Evolutionary conservation across 169 alveolate genomes (phyloP).

Genomic region (Plasmodium knowlesi): DNA sequence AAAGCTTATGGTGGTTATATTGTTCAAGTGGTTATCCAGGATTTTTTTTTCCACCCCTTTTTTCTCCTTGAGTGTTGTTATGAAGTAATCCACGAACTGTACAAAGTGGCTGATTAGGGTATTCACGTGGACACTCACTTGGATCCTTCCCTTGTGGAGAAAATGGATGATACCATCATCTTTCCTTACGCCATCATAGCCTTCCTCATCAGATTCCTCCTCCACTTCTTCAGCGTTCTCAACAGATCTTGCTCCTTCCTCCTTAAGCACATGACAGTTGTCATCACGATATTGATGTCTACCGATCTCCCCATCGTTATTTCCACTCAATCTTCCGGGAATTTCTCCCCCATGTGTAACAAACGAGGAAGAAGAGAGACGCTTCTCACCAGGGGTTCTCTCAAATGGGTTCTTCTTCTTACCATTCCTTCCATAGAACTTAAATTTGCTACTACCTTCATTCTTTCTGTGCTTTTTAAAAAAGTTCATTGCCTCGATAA

Average conservation of each 20-base stretch:
- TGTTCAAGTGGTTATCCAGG: slow-evolving; percentile 31
- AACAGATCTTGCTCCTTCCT: neutral
- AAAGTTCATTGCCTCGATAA: slow-evolving; percentile 39
- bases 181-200: neutral
- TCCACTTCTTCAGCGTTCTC: neutral
- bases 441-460: neutral
- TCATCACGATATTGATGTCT: neutral
- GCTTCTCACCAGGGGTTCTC: neutral
- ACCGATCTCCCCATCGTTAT: neutral
- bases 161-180: neutral
- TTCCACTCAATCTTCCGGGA: too few species aligned
- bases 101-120: slow-evolving; percentile 5
- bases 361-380: neutral
- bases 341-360: neutral
- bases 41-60: slow-evolving; percentile 29
- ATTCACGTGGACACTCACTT: slow-evolving; percentile 19
- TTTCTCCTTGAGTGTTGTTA: slow-evolving; percentile 34
- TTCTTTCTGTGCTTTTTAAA: neutral
- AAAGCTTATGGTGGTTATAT: slow-evolving; percentile 28
- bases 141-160: neutral
- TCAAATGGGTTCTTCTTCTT: neutral
- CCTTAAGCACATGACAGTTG: neutral
- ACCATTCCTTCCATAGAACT: neutral
- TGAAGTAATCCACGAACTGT: slow-evolving; percentile 13
- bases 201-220: neutral